Evolutionary conservation across 116 monocot genomes (phyloP), one percentile per base, ranked within the genome.

Genomic region (Thalassia testudinum): DNA sequence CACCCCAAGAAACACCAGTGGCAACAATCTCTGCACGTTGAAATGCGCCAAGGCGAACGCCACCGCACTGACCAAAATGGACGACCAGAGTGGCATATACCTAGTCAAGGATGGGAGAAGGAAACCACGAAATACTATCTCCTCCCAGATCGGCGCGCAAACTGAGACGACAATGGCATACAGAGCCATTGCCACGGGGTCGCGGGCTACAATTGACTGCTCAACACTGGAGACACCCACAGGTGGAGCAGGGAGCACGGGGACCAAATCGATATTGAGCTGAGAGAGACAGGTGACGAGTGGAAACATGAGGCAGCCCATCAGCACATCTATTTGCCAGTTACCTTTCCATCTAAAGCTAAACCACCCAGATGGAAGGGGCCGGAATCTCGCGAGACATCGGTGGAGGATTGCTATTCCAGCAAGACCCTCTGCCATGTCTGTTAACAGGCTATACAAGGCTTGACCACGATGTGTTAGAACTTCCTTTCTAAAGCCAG

Each of bases 101-200:
- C 72, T 66, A 4, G 95, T 95, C 23, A 95, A 49, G 2, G 95
- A 95, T 12, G 88, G 95, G 8, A 88, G 79, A 27, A 95, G 72
- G 50, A 95, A 95, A 12, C 95, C 95, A 20, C 95, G 58, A 61
- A 95, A 95, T n/a, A 95, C 63, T 24, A 95, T 76, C 61, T 95
- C 95, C 65, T 95, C 88, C 95, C 95, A 95, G 0, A 88, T 45
- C 0, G 95, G 88, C 0, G 95, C 95, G 56, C 95, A 95, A 0
- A 95, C 74, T 1, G 79, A 72, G 42, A 95, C 88, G 5, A 95
- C 95, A 27, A 85, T 64, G 0, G 81, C 88, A 40, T 95, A 95
- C 21, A 87, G 47, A 37, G 70, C 95, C 87, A 95, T 87, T 10
- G 95, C 95, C 23, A 88, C 70, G 16, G 95, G 88, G 51, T 95